phyloP scores from a whole-genome alignment of 495 filamentous ascomycete species.

The Lindgomyces ingoldianus region DNA sequence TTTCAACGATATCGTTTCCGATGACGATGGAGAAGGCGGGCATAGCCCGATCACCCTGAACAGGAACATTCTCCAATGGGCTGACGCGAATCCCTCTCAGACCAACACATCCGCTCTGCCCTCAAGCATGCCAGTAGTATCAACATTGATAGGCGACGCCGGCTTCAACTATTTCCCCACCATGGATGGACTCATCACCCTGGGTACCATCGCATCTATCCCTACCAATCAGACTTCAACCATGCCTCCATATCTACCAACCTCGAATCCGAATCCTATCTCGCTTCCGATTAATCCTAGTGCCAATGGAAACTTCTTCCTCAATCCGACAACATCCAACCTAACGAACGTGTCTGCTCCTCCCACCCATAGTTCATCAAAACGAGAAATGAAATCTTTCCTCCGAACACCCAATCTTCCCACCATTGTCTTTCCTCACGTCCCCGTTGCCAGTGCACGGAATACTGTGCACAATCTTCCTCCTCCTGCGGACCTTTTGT shows the following conservation, averaged over 20 bases:
- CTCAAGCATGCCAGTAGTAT: background rate
- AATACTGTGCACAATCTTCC: conserved; percentile 30
- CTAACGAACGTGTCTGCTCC: background rate
- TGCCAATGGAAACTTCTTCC: background rate
- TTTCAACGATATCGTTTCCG: conserved; percentile 33
- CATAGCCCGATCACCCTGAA: conserved; percentile 40
- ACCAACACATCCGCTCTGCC: background rate
- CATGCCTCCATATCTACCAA: background rate
- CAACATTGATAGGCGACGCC: conserved; percentile 3
- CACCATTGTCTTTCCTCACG: conserved; percentile 21
- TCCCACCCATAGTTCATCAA: background rate
- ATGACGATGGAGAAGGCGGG: conserved; percentile 27
- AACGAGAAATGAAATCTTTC: conserved; percentile 3
- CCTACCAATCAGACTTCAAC: background rate
- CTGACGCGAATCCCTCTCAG: conserved; percentile 24
- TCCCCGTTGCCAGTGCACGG: conserved; percentile 12
- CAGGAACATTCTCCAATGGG: conserved; percentile 43
- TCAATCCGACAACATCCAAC: background rate
- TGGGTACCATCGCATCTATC: conserved; percentile 24
- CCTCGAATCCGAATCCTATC: background rate
- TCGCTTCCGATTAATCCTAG: background rate
- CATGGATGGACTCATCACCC: conserved; percentile 31
- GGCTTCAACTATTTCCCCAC: conserved; percentile 9
- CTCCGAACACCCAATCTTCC: conserved; percentile 30
- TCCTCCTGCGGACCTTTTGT: conserved; percentile 31